These are phyloP conservation scores for Globisporangium yorkense DNA, from an alignment of 352 stramenopile genomes.

Conservation along the genomic window DNA sequence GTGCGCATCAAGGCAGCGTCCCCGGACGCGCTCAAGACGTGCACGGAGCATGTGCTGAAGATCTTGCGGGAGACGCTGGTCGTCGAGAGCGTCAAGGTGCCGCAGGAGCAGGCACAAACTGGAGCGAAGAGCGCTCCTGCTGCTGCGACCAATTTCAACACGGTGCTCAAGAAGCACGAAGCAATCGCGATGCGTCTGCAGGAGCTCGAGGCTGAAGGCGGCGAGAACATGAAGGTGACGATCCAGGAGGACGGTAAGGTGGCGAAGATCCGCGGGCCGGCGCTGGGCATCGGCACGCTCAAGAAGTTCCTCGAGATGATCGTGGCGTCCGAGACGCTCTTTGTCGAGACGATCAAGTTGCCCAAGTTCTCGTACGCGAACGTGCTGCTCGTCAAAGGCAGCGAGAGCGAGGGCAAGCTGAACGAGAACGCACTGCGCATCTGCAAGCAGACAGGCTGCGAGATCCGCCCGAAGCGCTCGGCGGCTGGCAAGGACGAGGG, in stretches of 20 bases:
- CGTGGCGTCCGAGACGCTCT: slow-evolving; percentile 40
- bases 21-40: slow-evolving; percentile 48
- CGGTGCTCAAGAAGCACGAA: slow-evolving; percentile 48
- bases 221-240: slow-evolving; percentile 52
- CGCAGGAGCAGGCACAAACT: slow-evolving; percentile 9
- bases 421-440: slow-evolving; percentile 78
- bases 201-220: slow-evolving; percentile 69
- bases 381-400: slow-evolving; percentile 41
- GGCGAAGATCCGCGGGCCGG: slow-evolving; percentile 65
- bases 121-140: slow-evolving; percentile 12
- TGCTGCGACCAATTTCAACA: slow-evolving; percentile 38
- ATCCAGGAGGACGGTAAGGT: slow-evolving; percentile 63
- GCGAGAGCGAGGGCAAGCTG: slow-evolving; percentile 24
- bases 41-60: slow-evolving; percentile 57
- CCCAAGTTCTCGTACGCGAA: slow-evolving; percentile 40
- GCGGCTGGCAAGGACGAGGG: slow-evolving; percentile 21
- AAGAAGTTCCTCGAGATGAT: slow-evolving; percentile 80
- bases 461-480: slow-evolving; percentile 54
- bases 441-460: slow-evolving; percentile 69
- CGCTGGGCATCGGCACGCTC: slow-evolving; percentile 58
- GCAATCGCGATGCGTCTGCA: slow-evolving; percentile 52
- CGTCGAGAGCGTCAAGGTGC: slow-evolving; percentile 51
- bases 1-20: slow-evolving; percentile 63
- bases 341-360: slow-evolving; percentile 59
- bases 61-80: slow-evolving; percentile 55